These are phyloP conservation scores for Isatis lusitanica DNA, from an alignment of 441 rosid genomes.

Conservation along the genomic window DNA sequence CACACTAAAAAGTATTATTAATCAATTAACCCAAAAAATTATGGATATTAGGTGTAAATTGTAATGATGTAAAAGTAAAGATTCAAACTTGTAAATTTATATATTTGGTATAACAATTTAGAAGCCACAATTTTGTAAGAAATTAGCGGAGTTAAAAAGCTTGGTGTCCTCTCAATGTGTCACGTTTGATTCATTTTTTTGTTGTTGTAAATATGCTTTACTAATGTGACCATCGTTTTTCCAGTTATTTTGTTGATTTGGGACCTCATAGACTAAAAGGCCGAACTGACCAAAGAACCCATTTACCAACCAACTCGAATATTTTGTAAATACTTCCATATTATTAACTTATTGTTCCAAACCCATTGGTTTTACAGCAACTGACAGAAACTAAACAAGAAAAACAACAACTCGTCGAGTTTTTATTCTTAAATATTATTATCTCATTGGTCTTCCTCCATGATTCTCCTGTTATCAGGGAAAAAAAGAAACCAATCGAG, in stretches of 20 bases:
- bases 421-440: conserved; percentile 2
- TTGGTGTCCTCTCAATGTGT: neutral
- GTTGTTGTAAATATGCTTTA: neutral
- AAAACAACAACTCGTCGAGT: conserved; percentile 10
- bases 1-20: too few relatives aligned
- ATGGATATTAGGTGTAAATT: neutral
- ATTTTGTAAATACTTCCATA: neutral
- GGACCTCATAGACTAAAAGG: neutral
- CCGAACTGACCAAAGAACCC: neutral
- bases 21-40: too few relatives aligned
- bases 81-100: neutral
- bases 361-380: conserved; percentile 35
- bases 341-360: conserved; percentile 10
- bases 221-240: neutral
- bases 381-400: conserved; percentile 23
- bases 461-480: conserved; percentile 8
- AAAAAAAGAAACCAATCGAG: neutral
- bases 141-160: neutral
- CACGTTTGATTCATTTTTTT: neutral
- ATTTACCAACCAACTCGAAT: neutral
- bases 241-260: neutral
- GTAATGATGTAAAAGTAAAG: neutral
- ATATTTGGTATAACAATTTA: neutral
- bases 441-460: neutral
- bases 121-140: neutral